Evolutionary conservation across 495 filamentous ascomycete genomes (phyloP).

Genomic region (Neurospora sp.): DNA sequence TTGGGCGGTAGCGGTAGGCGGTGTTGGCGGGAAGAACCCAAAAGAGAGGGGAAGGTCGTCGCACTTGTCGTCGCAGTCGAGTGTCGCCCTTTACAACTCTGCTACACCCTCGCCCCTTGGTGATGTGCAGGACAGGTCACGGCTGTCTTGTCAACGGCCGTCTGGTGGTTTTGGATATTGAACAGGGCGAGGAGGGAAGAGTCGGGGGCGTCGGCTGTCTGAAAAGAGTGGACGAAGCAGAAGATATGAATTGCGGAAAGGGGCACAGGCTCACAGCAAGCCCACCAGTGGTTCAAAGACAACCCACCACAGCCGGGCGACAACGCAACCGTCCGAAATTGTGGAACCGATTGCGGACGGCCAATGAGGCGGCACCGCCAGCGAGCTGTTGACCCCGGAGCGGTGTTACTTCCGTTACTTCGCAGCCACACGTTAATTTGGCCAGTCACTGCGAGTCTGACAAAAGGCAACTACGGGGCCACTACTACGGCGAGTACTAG

Average conservation of each 20-base stretch:
- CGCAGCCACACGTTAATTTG: neutral
- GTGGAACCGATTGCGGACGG: neutral
- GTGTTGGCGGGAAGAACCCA: neutral
- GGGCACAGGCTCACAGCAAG: neutral
- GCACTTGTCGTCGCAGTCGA: neutral
- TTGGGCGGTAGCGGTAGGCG: neutral
- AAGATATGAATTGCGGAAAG: neutral
- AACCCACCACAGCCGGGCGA: neutral
- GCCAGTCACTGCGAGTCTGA: neutral
- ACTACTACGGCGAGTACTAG: neutral
- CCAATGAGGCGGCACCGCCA: neutral
- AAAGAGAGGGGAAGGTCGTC: neutral
- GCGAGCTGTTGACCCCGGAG: neutral
- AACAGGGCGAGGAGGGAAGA: neutral
- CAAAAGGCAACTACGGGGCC: neutral
- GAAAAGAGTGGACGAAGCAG: neutral
- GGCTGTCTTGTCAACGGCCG: neutral
- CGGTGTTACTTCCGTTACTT: neutral
- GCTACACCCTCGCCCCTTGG: neutral
- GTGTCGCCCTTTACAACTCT: neutral
- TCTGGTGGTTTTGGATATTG: neutral
- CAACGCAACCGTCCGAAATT: neutral
- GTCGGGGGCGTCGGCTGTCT: neutral
- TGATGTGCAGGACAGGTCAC: neutral
- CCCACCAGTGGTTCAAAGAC: neutral